Evolutionary conservation across 1,139 yeast species (phyloP).

Genomic region (Taiozyma sp.): DNA sequence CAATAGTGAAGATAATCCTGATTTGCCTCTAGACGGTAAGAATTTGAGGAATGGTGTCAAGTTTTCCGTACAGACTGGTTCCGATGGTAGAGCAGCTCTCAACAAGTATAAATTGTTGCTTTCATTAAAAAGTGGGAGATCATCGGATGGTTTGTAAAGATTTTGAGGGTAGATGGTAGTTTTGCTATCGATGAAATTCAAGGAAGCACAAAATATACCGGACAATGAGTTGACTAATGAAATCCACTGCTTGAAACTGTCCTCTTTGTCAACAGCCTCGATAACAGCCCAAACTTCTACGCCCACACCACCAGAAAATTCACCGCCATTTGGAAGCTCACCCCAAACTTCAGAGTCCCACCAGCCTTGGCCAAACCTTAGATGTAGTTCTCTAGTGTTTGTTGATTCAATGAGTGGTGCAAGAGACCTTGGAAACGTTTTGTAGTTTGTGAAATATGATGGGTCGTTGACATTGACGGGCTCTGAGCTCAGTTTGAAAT

Average conservation of each 20-base stretch:
- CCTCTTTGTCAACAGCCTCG: conserved; percentile 51
- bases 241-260: conserved; percentile 65
- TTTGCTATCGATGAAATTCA: conserved; percentile 79
- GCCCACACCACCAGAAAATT: conserved; percentile 85
- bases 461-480: conserved; percentile 28
- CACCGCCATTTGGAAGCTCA: conserved; percentile 65
- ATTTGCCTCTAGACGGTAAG: conserved; percentile 87
- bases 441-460: conserved; percentile 46
- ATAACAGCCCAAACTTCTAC: conserved; percentile 89
- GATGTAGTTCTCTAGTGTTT: conserved; percentile 67
- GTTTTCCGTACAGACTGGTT: conserved; percentile 96
- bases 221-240: conserved; percentile 70
- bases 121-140: conserved; percentile 25
- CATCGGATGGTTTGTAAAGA: conserved; percentile 33
- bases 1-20: conserved; percentile 79
- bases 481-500: conserved; percentile 58
- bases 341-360: conserved; percentile 96
- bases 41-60: conserved; percentile 88
- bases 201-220: conserved; percentile 92
- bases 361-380: conserved; percentile 90
- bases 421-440: conserved; percentile 72
- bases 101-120: conserved; percentile 44
- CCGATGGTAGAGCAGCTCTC: conserved; percentile 89
- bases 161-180: conserved; percentile 69
- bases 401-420: conserved; percentile 72